Base-by-base conservation (phyloP, 1,284 basidiomycete genomes). In the Mrakiaceae sp. region DNA sequence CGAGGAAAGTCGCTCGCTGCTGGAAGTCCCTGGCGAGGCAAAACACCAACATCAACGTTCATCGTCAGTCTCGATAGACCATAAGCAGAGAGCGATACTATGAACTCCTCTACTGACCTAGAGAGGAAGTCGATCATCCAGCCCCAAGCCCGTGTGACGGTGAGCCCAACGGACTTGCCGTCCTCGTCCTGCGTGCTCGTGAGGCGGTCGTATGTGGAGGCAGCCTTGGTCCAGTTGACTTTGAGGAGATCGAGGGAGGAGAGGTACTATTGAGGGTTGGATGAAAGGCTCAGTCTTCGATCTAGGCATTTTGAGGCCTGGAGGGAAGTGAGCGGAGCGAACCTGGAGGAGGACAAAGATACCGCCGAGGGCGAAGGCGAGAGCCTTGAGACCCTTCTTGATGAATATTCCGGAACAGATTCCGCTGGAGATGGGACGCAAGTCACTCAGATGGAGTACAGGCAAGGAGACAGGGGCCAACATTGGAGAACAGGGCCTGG, bases 351-450 rank as follows among this genome's bases (percentile, higher is more conserved):
- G 75, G 16, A 94, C 86, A 70, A 92, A 95, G 1, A 89, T 77
- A 2, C 90, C 91, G 8, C 91, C 91, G 10, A 96, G 77, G 62
- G 87, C 75, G 76, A 92, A 93, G 0, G 92, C 94, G 39, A 89
- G 75, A 2, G 84, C 79, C 74, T 86, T 91, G 50, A 87, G 84
- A 44, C 94, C 94, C 76, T 96, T 96, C 78, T 95, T 96, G 71
- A 96, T 81, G 73, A 98, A 98, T 0, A 97, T 82, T 0, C 94
- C 94, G 0, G 90, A 85, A 72, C 91, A 97, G 59, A 97, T 75
- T 2, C 93, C 91, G 66, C 27, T 27, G 27, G 27, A 27, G 27
- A 27, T 27, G 27, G 27, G 27, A 27, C 27, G 27, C 2, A 27
- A 2, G 27, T 27, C 27, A 27, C 27, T 27, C 27, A 27, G 27